Evolutionary conservation across 2,329 filamentous ascomycete genomes (phyloP).

Genomic region (Hirsutella thompsonii): DNA sequence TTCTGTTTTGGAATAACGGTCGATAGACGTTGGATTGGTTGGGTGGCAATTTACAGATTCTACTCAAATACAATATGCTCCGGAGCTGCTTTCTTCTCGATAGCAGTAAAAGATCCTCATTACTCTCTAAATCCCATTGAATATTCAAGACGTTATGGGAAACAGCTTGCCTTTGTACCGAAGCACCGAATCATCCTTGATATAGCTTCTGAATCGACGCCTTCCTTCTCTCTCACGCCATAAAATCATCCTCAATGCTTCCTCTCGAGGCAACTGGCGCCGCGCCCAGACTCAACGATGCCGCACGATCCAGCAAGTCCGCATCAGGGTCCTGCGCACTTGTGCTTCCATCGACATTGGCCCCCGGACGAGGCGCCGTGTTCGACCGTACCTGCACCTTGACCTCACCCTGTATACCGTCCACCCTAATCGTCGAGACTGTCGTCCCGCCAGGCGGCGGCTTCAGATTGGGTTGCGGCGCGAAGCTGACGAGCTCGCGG

Average conservation of each 20-base stretch:
- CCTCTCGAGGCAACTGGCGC: constrained; percentile 4
- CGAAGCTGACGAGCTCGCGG: constrained; percentile 42
- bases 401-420: constrained; percentile 43
- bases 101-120: too few relatives aligned
- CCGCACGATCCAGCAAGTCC: constrained; percentile 30
- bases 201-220: too few relatives aligned
- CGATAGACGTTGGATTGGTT: too few relatives aligned
- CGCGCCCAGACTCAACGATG: constrained; percentile 24
- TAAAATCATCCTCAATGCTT: constrained; percentile 31
- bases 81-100: too few relatives aligned
- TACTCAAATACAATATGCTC: too few relatives aligned
- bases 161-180: too few relatives aligned
- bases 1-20: too few relatives aligned
- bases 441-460: constrained; percentile 20
- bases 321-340: constrained; percentile 12
- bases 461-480: constrained; percentile 24
- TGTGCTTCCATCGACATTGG: constrained; percentile 2
- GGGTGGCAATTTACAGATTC: too few relatives aligned
- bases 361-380: constrained; percentile 10
- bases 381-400: constrained; percentile 36
- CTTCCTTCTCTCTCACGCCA: constrained; percentile 17
- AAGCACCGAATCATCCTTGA: too few relatives aligned
- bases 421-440: constrained; percentile 34
- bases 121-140: too few relatives aligned
- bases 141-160: too few relatives aligned